These are phyloP conservation scores for Pigoraptor vietnamica DNA, from an alignment of 78 protist species.

Conservation along the genomic window DNA sequence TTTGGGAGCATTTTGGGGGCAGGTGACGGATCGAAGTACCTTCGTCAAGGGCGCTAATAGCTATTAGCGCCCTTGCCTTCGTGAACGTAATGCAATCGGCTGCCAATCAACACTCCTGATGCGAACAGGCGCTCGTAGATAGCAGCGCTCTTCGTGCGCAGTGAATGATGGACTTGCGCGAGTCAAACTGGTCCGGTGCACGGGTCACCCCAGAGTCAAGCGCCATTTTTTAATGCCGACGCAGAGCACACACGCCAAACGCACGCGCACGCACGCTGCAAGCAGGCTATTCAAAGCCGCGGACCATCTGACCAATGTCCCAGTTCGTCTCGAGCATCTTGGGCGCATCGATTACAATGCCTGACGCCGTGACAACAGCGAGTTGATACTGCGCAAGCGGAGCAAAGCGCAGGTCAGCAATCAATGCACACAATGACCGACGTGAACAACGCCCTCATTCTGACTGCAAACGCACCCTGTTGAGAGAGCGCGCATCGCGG, in stretches of 20 bases:
- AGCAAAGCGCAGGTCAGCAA: background rate
- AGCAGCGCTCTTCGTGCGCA: no score
- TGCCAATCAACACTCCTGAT: no score
- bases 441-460: background rate
- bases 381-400: slow-evolving; percentile 7
- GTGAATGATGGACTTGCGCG: no score
- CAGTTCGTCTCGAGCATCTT: slow-evolving; percentile 46
- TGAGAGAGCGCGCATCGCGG: slow-evolving; percentile 82
- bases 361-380: slow-evolving; percentile 25
- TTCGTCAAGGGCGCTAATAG: no score
- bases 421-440: background rate
- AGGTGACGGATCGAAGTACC: no score
- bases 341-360: slow-evolving; percentile 33
- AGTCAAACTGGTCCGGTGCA: no score
- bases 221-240: background rate
- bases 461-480: slow-evolving; percentile 32
- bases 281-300: background rate
- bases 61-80: no score
- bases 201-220: no score
- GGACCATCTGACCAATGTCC: slow-evolving; percentile 16
- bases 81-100: no score
- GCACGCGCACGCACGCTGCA: background rate
- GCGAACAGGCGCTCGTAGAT: no score
- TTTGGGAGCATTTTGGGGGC: no score
- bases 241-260: background rate